Percentiles rank a stretch among this genome's conserved stretches.
These are phyloP conservation scores for Diplotaxis tenuifolia DNA, from an alignment of 345 rosid species.

Conservation along the genomic window DNA sequence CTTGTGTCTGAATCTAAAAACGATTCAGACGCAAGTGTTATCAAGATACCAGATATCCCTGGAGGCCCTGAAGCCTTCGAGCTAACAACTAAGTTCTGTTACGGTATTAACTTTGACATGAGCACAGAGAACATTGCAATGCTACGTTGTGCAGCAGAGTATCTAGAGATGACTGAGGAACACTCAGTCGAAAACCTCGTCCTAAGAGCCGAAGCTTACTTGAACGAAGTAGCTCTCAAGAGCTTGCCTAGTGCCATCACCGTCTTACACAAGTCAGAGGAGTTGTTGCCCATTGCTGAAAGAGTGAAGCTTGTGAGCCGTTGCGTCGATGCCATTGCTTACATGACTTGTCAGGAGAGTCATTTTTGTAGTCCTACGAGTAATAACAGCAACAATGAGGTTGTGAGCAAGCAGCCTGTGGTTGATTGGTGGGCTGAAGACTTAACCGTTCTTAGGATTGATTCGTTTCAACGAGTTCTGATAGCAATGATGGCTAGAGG, in stretches of 20 bases:
- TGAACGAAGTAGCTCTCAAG: conserved; percentile 72
- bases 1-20: conserved; percentile 53
- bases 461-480: conserved; percentile 74
- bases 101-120: conserved; percentile 88
- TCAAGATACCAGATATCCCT: conserved; percentile 56
- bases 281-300: conserved; percentile 61
- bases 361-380: conserved; percentile 46
- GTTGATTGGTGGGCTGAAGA: conserved; percentile 99
- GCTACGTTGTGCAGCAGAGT: conserved; percentile 82
- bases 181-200: conserved; percentile 67
- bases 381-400: conserved; percentile 43
- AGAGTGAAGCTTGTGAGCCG: conserved; percentile 70
- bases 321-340: conserved; percentile 80
- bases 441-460: conserved; percentile 68
- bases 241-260: conserved; percentile 69
- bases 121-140: conserved; percentile 68
- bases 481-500: conserved; percentile 87
- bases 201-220: conserved; percentile 69
- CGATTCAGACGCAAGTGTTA: conserved; percentile 55
- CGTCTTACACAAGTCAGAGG: conserved; percentile 58
- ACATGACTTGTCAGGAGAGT: conserved; percentile 70
- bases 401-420: conserved; percentile 40
- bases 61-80: conserved; percentile 84
- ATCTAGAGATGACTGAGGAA: conserved; percentile 87
- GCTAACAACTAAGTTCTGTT: conserved; percentile 86